Base-by-base conservation (phyloP, 192 early-diverging fungal species). In the Dispira parvispora region DNA sequence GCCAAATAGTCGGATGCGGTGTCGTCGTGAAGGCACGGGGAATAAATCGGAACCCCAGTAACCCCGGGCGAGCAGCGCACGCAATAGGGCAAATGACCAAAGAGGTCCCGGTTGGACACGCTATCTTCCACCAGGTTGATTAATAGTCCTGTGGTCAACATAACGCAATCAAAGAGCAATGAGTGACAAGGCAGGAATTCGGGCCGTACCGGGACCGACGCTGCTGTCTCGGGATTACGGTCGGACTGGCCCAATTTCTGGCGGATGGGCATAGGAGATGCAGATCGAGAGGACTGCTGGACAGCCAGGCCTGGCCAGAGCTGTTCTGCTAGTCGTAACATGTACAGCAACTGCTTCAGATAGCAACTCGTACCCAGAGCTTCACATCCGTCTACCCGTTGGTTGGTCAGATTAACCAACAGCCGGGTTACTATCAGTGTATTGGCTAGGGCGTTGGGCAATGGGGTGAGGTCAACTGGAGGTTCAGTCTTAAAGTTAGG, bases 391-490 rank as follows among this genome's bases (percentile, higher is more conserved):
- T 25, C 43, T 1, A 44, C n/a, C 58, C 45, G 58, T 25, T 61
- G 58, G 58, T 61, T 61, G 3, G 58, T 61, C 16, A 61, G 58
- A 25, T 61, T 61, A 21, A 61, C 58, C n/a, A 61, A 44, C 12
- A 61, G 14, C n/a, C 58, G 58, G 18, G 45, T 61, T 8, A 44
- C n/a, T 12, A 44, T 43, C 42, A 61, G 58, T 8, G 16, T 38
- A 11, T 61, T 44, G n/a, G 18, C 45, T 42, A 44, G 4, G 43
- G n/a, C 28, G n/a, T 18, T 42, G 20, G 28, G 43, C 21, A 61
- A 8, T 16, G 16, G 43, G 6, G 16, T 20, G 13, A 18, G 14
- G 12, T 44, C 42, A 18, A 25, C 42, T 1, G 32, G 32, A 6
- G 32, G 32, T 38, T 38, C 32, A 6, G 6, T 38, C 32, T 6